Evolutionary conservation across 108 stramenopile species (phyloP), one percentile per base, ranked within the genome.

Genomic region (Fistulifera pelliculosa): DNA sequence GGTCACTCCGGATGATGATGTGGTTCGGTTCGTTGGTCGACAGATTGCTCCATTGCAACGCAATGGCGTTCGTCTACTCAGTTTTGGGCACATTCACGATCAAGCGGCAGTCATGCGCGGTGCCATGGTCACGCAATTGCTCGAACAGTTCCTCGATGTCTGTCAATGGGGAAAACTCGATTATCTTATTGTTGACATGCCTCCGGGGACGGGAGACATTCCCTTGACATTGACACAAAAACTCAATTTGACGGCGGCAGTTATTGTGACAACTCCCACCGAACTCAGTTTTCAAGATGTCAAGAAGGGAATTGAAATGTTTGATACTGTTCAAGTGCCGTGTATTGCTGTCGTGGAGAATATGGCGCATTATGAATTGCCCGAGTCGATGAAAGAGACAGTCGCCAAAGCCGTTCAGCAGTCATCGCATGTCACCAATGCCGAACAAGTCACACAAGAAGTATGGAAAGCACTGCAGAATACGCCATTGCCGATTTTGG

Each of bases 201-300:
- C 98, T 1, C 98, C 91, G 17, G 98, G 98, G 1, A 98, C 97
- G 18, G 98, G 98, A 21, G 98, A 99, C 58, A 94, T 99, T 54
- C 94, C 93, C 60, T 68, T 99, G 51, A 96, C 95, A 12, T 59
- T 99, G 52, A 89, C 91, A 28, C 97, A 98, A 69, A 60, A 77
- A 56, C 66, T 96, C 42, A 74, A 90, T 42, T 78, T 99, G 21
- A 90, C 81, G 4, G 96, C 93, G 13, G 95, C 96, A 22, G 96
- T 99, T 49, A 87, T 96, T 59, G 97, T 99, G 25, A 98, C 98
- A 16, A 99, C 98, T 23, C 98, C 98, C 21, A 90, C 94, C 60
- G 83, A 77, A 52, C 83, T 99, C 57, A 83, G 87, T 56, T 90
- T 90, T 72, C 96, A 78, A 16, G 98, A 99, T 73, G 98, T 95